A percentile compares a stretch with the other conserved stretches of the same genome.
Evolutionary conservation across 2,329 filamentous ascomycete species (phyloP).

Genomic region (Colletotrichum sojae): DNA sequence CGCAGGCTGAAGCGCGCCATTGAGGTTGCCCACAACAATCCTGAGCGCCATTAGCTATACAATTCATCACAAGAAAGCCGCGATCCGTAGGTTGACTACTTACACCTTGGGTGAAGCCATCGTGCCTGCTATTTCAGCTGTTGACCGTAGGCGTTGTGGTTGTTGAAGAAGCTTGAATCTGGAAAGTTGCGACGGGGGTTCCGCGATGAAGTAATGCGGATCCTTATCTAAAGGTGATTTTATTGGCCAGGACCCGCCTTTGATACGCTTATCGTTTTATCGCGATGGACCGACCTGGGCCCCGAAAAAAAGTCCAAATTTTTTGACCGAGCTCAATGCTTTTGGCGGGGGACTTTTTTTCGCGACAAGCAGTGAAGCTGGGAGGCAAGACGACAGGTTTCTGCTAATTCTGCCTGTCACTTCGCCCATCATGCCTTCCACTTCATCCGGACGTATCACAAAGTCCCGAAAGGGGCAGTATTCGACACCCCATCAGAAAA

Average conservation of each 20-base stretch:
- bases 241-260: conserved; percentile 4
- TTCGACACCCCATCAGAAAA: conserved; percentile 81
- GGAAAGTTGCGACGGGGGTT: conserved; percentile 34
- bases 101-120: conserved; percentile 68
- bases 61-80: not conserved
- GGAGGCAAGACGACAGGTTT: conserved; percentile 39
- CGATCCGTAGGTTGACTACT: conserved; percentile 40
- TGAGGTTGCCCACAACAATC: conserved; percentile 86
- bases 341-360: conserved; percentile 40
- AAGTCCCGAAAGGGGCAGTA: conserved; percentile 80
- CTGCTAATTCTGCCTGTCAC: conserved; percentile 32
- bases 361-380: conserved; percentile 41
- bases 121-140: conserved; percentile 28
- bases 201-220: conserved; percentile 34
- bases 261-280: conserved; percentile 41
- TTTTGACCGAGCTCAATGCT: conserved; percentile 35
- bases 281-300: conserved; percentile 28
- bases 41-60: conserved; percentile 56
- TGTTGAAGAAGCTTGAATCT: conserved; percentile 32
- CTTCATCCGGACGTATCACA: conserved; percentile 75
- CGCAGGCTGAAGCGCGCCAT: conserved; percentile 81
- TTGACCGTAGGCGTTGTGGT: not conserved
- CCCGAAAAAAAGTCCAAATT: conserved; percentile 43
- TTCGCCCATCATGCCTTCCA: conserved; percentile 69
- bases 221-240: conserved; percentile 8